phyloP scores from a whole-genome alignment of 2,329 filamentous ascomycete species.

The Dothidotthia symphoricarpi region DNA sequence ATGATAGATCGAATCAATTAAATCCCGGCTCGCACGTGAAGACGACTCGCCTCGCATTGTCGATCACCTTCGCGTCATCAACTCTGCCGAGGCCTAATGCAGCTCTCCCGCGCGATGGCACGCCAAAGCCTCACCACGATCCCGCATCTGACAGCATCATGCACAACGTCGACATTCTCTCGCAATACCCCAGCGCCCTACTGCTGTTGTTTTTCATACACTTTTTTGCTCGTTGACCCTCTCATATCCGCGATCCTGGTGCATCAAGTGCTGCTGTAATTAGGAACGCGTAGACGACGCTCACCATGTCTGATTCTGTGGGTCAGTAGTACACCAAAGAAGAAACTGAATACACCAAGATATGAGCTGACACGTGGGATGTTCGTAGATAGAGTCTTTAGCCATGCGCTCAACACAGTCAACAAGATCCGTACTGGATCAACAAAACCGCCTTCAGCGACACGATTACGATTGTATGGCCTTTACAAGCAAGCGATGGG shows the following conservation, averaged over 20 bases:
- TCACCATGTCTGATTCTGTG: conserved; percentile 43
- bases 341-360: not conserved
- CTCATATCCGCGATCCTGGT: not conserved
- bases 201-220: not conserved
- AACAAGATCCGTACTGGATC: conserved; percentile 96
- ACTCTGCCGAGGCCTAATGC: no score
- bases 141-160: conserved; percentile 17
- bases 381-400: conserved; percentile 85
- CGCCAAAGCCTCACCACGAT: no score
- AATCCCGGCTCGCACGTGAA: no score
- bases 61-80: no score
- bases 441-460: conserved; percentile 77
- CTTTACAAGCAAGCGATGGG: conserved; percentile 98
- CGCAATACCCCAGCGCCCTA: not conserved
- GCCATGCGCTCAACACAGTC: conserved; percentile 97
- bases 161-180: conserved; percentile 6
- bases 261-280: conserved; percentile 12
- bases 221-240: not conserved
- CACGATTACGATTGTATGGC: conserved; percentile 90
- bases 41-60: no score
- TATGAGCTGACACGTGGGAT: conserved; percentile 3
- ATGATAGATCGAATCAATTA: no score
- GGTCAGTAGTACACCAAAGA: conserved; percentile 30
- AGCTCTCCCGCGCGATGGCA: no score
- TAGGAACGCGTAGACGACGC: conserved; percentile 23